Base-by-base conservation (phyloP, 176 grass and related monocot genomes). In the Oryza officinalis region DNA sequence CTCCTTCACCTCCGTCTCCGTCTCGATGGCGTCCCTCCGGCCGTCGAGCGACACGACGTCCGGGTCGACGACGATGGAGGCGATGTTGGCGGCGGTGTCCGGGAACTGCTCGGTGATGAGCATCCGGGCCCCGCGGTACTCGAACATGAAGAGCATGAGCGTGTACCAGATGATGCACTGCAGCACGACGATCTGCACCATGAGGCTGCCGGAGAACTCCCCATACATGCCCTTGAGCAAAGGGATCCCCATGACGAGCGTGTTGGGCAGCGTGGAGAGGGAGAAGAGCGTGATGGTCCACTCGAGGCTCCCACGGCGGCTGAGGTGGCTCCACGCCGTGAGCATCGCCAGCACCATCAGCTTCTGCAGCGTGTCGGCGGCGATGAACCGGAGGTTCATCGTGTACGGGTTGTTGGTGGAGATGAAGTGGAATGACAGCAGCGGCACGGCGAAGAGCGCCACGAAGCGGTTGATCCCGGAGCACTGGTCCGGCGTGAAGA, bases 91-190 rank as follows among this genome's bases (percentile, higher is more conserved):
- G 0, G 96, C 96, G 3, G 91, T 99, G 81, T 99, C 96, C 2
- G 96, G 96, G 63, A 99, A 99, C 91, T 99, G 96, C 88, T 99
- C 96, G 12, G 91, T 87, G 83, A 99, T 99, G 72, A 99, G 96
- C 74, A 96, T 75, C 44, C 90, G 73, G 0, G 96, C 96, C 61
- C 93, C 96, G 32, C 96, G 96, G 91, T 90, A 99, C 89, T 99
- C 96, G 69, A 99, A 96, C 89, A 99, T 84, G 86, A 99, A 96
- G 40, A 99, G 91, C 97, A 99, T 99, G 52, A 99, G 93, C 7
- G 97, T 99, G 84, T 99, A 99, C 97, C 97, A 99, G 76, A 99
- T 96, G 89, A 99, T 99, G 86, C 97, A 99, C 87, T 99, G 97
- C 8, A 99, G 91, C 14, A 99, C 97, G 3, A 99, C 97, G 84